Evolutionary conservation across 2,329 filamentous ascomycete genomes (phyloP), one percentile per base, ranked within the genome.

Genomic region (Corinectria fuckeliana): DNA sequence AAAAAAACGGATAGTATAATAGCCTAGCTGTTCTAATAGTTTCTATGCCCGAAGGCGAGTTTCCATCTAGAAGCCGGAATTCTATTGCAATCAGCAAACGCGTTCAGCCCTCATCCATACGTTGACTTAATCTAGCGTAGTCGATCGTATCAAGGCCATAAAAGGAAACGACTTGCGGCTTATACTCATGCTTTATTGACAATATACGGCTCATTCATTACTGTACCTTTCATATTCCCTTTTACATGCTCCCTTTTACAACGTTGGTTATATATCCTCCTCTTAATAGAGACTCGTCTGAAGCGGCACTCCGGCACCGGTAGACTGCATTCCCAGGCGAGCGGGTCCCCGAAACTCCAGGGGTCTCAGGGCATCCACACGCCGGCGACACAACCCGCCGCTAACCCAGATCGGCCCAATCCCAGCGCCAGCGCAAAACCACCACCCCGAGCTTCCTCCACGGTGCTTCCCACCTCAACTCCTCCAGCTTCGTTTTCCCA

Each of bases 341-440:
- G 41, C 14, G 42, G 42, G n/a, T 21, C 30, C 30, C 51, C 41
- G 11, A 21, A 25, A 41, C 25, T 30, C 36, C n/a, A n/a, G 41
- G 25, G 49, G 49, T 39, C 34, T 34, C n/a, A n/a, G n/a, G 36
- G 18, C 45, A 18, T 48, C 49, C 30, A 45, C 23, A 21, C 16
- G 36, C 38, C 50, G 25, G 14, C 38, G 38, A 49, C 18, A 49
- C 4, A 39, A 18, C 16, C n/a, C 56, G 49, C 63, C 65, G 28
- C 65, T 68, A 67, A 58, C 41, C 65, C 58, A 47, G 14, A 53
- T 68, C 48, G 56, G 45, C 58, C 42, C 36, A 51, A 50, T 63
- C 44, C 34, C 30, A 44, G 26, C 25, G 21, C 38, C 36, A 20
- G 49, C 42, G 51, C 59, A 56, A 62, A 51, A 60, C 52, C 57